phyloP scores from a whole-genome alignment of 805 yeast genomes.

The Lachancea fermentati region DNA sequence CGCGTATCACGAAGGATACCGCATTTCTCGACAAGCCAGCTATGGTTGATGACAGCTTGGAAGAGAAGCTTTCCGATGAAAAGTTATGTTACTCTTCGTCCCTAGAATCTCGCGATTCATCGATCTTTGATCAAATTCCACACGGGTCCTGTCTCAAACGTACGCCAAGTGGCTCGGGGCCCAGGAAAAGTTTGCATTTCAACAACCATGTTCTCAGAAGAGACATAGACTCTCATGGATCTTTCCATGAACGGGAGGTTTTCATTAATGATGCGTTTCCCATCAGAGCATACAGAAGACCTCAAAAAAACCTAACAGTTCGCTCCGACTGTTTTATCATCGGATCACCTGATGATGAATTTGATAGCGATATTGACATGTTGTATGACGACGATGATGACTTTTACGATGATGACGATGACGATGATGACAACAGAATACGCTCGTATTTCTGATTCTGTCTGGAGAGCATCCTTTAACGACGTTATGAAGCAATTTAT shows the following conservation, averaged over 20 bases:
- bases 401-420: too few species aligned
- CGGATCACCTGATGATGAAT: background rate
- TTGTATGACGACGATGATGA: background rate
- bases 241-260: conserved; percentile 16
- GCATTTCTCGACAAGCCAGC: background rate
- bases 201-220: conserved; percentile 22
- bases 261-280: conserved; percentile 20
- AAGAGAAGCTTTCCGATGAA: background rate
- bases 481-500: too few species aligned
- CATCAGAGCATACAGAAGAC: conserved; percentile 3
- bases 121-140: conserved; percentile 21
- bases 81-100: conserved; percentile 16
- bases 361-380: background rate
- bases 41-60: conserved; percentile 5
- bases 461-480: too few species aligned
- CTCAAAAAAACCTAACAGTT: background rate
- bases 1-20: background rate
- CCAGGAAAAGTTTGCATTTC: conserved; percentile 15
- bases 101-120: conserved; percentile 22
- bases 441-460: too few species aligned
- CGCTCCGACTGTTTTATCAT: background rate
- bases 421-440: background rate
- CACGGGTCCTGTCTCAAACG: conserved; percentile 4
- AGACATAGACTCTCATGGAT: conserved; percentile 23
- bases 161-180: background rate